Percentiles rank a stretch among this genome's conserved stretches.
These are phyloP conservation scores for Massospora cicadina DNA, from an alignment of 371 early-diverging fungal genomes.

Conservation along the genomic window DNA sequence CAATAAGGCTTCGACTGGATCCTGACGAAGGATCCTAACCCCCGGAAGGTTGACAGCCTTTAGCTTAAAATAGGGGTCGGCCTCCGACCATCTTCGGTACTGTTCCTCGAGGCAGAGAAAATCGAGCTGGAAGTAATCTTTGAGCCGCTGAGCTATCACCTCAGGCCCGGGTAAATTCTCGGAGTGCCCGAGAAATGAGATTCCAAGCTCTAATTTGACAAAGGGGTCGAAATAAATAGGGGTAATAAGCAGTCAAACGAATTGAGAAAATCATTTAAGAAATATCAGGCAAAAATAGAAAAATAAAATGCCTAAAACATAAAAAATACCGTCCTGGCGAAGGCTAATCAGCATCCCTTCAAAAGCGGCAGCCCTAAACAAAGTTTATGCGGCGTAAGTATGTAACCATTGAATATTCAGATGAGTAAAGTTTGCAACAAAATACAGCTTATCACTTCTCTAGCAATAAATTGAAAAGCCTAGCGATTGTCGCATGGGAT, in stretches of 20 bases:
- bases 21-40: slow-evolving; percentile 65
- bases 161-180: not conserved
- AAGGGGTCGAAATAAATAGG: not conserved
- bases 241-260: not conserved
- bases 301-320: not conserved
- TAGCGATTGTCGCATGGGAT: too few species aligned
- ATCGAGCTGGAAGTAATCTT: not conserved
- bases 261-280: too few species aligned
- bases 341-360: not conserved
- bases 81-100: slow-evolving; percentile 45
- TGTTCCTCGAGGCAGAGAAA: slow-evolving; percentile 17
- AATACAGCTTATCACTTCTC: too few species aligned
- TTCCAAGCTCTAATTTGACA: not conserved
- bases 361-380: not conserved
- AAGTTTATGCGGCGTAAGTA: too few species aligned
- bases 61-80: slow-evolving; percentile 43
- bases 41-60: slow-evolving; percentile 38
- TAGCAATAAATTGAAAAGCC: too few species aligned
- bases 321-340: not conserved
- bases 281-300: too few species aligned
- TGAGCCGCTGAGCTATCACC: not conserved
- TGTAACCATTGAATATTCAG: too few species aligned
- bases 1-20: slow-evolving; percentile 76
- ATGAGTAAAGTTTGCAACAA: too few species aligned
- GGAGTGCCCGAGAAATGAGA: not conserved